These are phyloP conservation scores for Cystofilobasidium ferigula DNA, from an alignment of 768 basidiomycete genomes.

Conservation along the genomic window DNA sequence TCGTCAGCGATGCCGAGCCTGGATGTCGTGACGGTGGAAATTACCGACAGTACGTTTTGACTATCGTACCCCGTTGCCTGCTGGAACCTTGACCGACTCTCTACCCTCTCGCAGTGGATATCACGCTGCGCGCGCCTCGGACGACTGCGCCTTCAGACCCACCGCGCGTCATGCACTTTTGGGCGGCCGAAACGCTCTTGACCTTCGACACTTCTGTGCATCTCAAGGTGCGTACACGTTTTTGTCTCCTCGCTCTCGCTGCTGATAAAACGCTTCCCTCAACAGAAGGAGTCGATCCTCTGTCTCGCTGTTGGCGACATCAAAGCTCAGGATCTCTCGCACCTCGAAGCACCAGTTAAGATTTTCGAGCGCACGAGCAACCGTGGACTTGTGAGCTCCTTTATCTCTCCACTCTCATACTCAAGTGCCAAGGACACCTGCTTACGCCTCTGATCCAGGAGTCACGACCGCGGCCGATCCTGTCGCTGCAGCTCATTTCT, in stretches of 20 bases:
- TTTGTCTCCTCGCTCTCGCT: no score
- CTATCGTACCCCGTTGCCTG: not conserved
- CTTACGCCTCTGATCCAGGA: not conserved
- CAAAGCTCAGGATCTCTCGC: constrained; percentile 46
- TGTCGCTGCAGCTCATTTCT: constrained; percentile 53
- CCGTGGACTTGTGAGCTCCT: constrained; percentile 46
- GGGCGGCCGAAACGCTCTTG: constrained; percentile 53
- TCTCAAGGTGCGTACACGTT: constrained; percentile 35
- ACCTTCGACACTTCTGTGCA: constrained; percentile 58
- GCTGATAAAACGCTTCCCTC: not conserved
- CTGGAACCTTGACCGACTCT: not conserved
- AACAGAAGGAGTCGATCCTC: constrained; percentile 59
- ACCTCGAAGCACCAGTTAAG: constrained; percentile 35
- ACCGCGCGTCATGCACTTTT: constrained; percentile 39
- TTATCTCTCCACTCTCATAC: not conserved
- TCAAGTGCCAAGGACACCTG: not conserved
- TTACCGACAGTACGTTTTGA: constrained; percentile 32
- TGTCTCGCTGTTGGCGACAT: constrained; percentile 56
- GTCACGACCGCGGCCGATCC: constrained; percentile 25
- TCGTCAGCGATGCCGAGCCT: constrained; percentile 42
- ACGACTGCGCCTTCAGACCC: constrained; percentile 31
- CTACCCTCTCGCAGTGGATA: constrained; percentile 32
- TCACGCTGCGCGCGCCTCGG: constrained; percentile 49
- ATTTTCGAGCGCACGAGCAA: constrained; percentile 52
- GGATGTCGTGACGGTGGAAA: constrained; percentile 57